Evolutionary conservation across 208 protist species (phyloP).

Genomic region (Leishmania mexicana): DNA sequence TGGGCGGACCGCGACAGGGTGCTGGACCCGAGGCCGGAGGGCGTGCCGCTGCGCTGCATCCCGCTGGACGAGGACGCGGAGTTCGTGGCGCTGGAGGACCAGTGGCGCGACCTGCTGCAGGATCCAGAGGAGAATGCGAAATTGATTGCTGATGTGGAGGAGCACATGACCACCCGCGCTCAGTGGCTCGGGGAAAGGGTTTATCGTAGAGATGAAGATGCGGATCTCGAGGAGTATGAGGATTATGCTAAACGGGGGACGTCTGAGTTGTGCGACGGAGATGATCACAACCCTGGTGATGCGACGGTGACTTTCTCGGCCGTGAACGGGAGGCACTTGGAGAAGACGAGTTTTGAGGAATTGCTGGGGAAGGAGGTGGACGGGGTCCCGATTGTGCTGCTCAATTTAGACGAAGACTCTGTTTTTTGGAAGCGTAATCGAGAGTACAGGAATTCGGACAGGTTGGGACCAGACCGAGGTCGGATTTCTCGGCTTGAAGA

Average conservation of each 20-base stretch:
- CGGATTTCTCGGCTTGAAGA: conserved; percentile 28
- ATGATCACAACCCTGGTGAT: background rate
- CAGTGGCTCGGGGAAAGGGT: no score
- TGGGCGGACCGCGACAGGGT: conserved; percentile 38
- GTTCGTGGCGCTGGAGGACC: conserved; percentile 36
- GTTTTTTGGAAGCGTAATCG: background rate
- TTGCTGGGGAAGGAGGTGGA: background rate
- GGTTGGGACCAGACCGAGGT: rapidly evolving
- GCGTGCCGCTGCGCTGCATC: conserved; percentile 47
- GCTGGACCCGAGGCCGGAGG: conserved; percentile 46
- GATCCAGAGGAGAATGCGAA: conserved; percentile 11
- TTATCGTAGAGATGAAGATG: background rate
- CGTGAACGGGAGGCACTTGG: background rate
- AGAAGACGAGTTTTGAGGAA: background rate
- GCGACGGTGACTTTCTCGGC: rapidly evolving
- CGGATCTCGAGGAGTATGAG: background rate
- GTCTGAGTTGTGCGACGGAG: background rate
- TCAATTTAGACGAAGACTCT: background rate
- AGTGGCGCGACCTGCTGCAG: conserved; percentile 19
- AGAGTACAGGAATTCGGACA: background rate
- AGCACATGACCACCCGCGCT: background rate
- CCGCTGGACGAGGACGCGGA: conserved; percentile 40
- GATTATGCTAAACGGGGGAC: background rate
- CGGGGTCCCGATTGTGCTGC: background rate
- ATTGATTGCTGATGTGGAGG: background rate